These are phyloP conservation scores for Plicaturopsis crispa DNA, from an alignment of 768 basidiomycete species.

Conservation along the genomic window DNA sequence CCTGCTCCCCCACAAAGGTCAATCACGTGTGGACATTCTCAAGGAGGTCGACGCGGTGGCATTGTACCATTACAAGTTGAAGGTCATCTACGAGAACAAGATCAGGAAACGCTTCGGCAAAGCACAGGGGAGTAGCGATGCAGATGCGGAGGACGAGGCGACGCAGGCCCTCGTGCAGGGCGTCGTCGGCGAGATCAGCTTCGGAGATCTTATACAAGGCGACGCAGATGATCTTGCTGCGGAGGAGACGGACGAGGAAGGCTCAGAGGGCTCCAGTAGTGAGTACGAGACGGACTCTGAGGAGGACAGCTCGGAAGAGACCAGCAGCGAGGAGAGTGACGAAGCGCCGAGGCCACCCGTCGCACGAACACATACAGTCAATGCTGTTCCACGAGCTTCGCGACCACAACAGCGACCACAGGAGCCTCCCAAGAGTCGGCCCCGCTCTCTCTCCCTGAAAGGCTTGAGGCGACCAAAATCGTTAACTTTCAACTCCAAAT, in stretches of 20 bases:
- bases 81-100: slow-evolving; percentile 88
- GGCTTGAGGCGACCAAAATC: slow-evolving; percentile 41
- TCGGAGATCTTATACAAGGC: slow-evolving; percentile 71
- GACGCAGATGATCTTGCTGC: slow-evolving; percentile 79
- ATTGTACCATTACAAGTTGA: slow-evolving; percentile 89
- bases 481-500: slow-evolving; percentile 25
- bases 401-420: not conserved
- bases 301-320: slow-evolving; percentile 26
- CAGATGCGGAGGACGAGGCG: slow-evolving; percentile 78
- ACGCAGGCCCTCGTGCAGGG: slow-evolving; percentile 72
- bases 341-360: slow-evolving; percentile 9
- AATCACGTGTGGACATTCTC: slow-evolving; percentile 71
- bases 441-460: slow-evolving; percentile 38
- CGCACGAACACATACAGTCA: not conserved
- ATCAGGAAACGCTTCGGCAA: slow-evolving; percentile 79
- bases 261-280: slow-evolving; percentile 33
- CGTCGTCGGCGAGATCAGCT: slow-evolving; percentile 74
- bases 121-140: slow-evolving; percentile 34
- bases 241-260: slow-evolving; percentile 53
- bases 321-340: slow-evolving; percentile 10
- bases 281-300: slow-evolving; percentile 27
- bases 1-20: slow-evolving; percentile 75
- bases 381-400: slow-evolving; percentile 1
- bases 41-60: slow-evolving; percentile 86
- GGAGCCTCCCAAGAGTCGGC: slow-evolving; percentile 3